Evolutionary conservation across 305 asterid species (phyloP).

Genomic region (Fraxinus sp.): DNA sequence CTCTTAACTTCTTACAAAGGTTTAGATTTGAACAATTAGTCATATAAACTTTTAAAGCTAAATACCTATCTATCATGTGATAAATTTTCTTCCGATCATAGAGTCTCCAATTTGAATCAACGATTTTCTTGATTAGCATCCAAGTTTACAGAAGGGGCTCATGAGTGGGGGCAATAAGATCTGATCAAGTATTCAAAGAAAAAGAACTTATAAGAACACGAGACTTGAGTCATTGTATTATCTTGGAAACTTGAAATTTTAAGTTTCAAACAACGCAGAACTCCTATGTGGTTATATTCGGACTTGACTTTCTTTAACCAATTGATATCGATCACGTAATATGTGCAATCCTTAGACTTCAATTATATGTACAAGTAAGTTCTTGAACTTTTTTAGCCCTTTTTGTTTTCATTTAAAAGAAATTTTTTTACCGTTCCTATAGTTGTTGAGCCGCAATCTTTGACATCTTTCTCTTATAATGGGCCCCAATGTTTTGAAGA

Average conservation of each 20-base stretch:
- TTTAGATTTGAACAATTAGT: background rate
- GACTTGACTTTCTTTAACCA: background rate
- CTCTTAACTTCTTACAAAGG: background rate
- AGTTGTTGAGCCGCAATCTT: too few species aligned
- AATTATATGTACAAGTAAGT: background rate
- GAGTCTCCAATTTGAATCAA: background rate
- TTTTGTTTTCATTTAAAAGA: too few species aligned
- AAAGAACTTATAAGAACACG: too few species aligned
- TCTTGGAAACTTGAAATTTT: background rate
- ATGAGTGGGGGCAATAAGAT: background rate
- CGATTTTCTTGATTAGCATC: background rate
- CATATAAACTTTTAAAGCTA: too few species aligned
- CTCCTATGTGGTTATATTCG: background rate
- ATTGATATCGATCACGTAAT: background rate
- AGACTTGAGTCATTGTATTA: background rate
- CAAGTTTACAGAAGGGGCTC: background rate
- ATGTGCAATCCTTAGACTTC: background rate
- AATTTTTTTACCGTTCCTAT: too few species aligned
- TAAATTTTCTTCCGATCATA: background rate
- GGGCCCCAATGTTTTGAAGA: too few species aligned
- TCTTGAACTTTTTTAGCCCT: background rate
- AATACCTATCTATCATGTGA: background rate
- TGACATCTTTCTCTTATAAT: too few species aligned
- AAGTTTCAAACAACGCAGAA: background rate
- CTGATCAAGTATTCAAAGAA: background rate